Conservation (phyloP, 441 rosid genomes). For the Erysimum pusillum region DNA sequence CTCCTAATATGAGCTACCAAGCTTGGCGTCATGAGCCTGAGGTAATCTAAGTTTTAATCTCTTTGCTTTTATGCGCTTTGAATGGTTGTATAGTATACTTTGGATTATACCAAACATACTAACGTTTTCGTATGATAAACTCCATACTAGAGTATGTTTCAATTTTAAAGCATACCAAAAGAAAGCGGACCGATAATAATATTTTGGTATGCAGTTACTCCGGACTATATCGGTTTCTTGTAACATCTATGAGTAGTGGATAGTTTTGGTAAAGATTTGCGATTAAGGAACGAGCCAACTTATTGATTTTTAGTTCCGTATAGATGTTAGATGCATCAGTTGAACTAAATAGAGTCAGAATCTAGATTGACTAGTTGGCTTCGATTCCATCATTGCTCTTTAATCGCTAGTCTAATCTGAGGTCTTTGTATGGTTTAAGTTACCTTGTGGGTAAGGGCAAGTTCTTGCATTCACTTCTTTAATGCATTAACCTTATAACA, state of each 20-base stretch:
- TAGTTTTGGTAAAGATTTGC: not conserved
- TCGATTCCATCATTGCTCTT: not conserved
- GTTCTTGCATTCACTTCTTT: not conserved
- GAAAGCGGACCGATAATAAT: no score
- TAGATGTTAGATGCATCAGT: no score
- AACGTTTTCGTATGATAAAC: no score
- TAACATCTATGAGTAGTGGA: not conserved
- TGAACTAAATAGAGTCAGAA: not conserved
- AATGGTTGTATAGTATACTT: no score
- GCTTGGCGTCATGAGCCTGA: constrained; percentile 93
- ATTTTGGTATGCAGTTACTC: no score
- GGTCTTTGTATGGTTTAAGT: not conserved
- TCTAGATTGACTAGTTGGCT: not conserved
- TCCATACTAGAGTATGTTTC: no score
- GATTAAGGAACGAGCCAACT: constrained; percentile 6
- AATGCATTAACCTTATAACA: not conserved
- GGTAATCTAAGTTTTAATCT: constrained; percentile 51
- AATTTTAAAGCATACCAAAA: no score
- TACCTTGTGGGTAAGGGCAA: no score
- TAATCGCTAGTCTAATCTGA: not conserved
- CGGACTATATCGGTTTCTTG: not conserved
- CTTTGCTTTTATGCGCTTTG: not conserved
- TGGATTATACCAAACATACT: no score
- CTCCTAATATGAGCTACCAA: constrained; percentile 82
- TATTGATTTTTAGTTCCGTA: not conserved